Percentiles rank a stretch among this genome's conserved stretches.
These are phyloP conservation scores for Boehmeria nivea DNA, from an alignment of 306 rosid genomes.

Conservation along the genomic window DNA sequence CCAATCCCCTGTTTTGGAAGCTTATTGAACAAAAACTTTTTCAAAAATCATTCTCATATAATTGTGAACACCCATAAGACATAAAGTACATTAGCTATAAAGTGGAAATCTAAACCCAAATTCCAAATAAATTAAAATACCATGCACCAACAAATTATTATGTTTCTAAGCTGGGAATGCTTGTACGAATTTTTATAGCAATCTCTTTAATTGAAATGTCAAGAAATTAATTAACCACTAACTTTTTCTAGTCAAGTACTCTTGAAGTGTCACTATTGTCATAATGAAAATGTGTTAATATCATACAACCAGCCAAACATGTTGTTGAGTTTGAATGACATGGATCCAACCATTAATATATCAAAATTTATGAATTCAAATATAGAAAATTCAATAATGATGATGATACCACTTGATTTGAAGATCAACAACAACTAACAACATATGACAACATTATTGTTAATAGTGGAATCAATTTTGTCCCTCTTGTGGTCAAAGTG, in stretches of 20 bases:
- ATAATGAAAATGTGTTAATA: constrained; percentile 3
- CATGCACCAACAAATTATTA: too few relatives aligned
- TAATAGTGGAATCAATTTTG: constrained; percentile 5
- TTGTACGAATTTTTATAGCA: too few relatives aligned
- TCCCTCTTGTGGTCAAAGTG: constrained; percentile 8
- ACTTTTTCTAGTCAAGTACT: background rate
- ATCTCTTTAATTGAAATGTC: background rate
- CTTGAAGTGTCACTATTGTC: background rate
- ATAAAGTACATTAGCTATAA: too few relatives aligned
- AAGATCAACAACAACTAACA: constrained; percentile 9
- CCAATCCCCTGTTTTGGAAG: too few relatives aligned
- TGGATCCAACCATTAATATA: constrained; percentile 1
- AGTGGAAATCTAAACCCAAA: too few relatives aligned
- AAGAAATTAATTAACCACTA: too few relatives aligned
- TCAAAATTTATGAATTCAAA: background rate
- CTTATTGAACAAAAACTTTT: too few relatives aligned
- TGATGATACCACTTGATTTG: constrained; percentile 1
- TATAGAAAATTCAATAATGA: background rate
- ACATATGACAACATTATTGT: background rate
- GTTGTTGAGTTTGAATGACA: constrained; percentile 4
- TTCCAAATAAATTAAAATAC: too few relatives aligned
- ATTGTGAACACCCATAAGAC: too few relatives aligned
- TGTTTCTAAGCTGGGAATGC: too few relatives aligned
- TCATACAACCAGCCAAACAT: background rate
- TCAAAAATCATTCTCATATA: too few relatives aligned